These are phyloP conservation scores for Tripidium arundinaceum DNA, from an alignment of 202 grass and related monocot species.

Conservation along the genomic window DNA sequence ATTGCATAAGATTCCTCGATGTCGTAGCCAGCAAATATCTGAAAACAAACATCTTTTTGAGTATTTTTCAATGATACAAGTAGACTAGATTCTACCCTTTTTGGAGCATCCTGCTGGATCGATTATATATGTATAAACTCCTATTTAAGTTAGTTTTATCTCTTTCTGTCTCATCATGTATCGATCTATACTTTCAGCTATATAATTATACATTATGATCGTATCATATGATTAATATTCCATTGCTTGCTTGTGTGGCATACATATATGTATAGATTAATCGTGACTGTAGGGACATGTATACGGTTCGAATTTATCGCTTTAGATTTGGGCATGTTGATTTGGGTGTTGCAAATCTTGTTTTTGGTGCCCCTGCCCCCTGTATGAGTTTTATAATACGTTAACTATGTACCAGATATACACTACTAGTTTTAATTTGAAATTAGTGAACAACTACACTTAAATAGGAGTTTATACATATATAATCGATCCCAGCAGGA, in stretches of 20 bases:
- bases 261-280: background rate
- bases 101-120: no score
- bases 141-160: background rate
- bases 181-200: background rate
- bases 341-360: background rate
- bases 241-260: background rate
- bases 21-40: background rate
- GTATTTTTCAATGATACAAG: background rate
- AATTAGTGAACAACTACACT: background rate
- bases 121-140: background rate
- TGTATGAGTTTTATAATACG: background rate
- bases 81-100: background rate
- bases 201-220: background rate
- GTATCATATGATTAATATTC: slow-evolving; percentile 26
- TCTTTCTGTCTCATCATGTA: background rate
- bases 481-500: no score
- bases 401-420: no score
- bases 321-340: background rate
- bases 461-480: no score
- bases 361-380: background rate
- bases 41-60: background rate
- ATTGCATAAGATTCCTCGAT: no score
- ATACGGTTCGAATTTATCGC: background rate
- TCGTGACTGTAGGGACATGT: background rate
- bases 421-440: background rate